A percentile compares a stretch with the other conserved stretches of the same genome.
Conservation (phyloP, 179 eudicot genomes). For the Corrigiola litoralis region DNA sequence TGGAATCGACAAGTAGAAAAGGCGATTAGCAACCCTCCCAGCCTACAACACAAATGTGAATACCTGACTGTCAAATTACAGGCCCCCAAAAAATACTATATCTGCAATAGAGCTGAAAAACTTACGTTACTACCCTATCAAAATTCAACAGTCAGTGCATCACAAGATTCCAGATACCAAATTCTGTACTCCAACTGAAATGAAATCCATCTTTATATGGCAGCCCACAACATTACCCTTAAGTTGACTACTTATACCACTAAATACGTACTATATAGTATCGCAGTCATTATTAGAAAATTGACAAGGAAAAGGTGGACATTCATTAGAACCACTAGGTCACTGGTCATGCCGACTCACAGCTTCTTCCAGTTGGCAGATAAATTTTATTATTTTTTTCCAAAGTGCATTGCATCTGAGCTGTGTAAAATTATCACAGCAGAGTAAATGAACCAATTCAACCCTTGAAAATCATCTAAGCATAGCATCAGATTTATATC, state of each 20-base stretch:
- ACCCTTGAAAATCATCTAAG: background rate
- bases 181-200: too few species aligned
- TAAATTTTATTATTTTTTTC: too few species aligned
- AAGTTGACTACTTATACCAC: background rate
- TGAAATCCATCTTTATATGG: too few species aligned
- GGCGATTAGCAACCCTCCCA: conserved; percentile 79
- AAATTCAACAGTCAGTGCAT: background rate
- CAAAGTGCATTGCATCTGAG: too few species aligned
- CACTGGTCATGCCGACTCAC: background rate
- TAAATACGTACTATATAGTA: background rate
- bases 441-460: too few species aligned
- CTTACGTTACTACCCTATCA: background rate
- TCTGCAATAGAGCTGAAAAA: background rate
- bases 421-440: too few species aligned
- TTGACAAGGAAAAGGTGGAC: background rate
- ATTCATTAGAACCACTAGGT: too few species aligned
- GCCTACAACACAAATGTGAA: conserved; percentile 48
- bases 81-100: background rate
- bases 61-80: background rate
- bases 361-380: background rate
- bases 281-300: background rate
- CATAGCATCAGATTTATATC: background rate
- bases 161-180: background rate
- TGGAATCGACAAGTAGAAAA: conserved; percentile 90
- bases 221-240: background rate